Evolutionary conservation across 2,329 filamentous ascomycete genomes (phyloP).

Genomic region (Pseudogymnoascus sp.): DNA sequence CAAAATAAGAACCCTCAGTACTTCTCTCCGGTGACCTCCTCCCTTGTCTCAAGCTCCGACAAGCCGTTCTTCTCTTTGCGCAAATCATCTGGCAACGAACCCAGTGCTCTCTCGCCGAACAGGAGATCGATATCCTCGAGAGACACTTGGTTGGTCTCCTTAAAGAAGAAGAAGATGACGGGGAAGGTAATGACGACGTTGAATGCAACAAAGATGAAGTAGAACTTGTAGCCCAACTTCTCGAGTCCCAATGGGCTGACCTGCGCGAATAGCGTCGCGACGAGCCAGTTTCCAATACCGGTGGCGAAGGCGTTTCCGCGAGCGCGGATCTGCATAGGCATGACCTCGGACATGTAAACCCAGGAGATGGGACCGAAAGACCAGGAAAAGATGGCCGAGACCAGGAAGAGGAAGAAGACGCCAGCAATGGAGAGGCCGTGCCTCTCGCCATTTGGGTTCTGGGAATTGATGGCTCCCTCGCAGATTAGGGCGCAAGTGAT

Average conservation of each 20-base stretch:
- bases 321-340: constrained; percentile 56
- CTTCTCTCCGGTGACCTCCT: not conserved
- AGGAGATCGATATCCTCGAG: constrained; percentile 51
- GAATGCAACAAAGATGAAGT: constrained; percentile 47
- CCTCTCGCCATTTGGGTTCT: constrained; percentile 34
- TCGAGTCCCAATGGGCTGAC: constrained; percentile 44
- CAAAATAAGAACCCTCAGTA: not conserved
- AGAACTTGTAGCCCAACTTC: constrained; percentile 44
- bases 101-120: constrained; percentile 43
- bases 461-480: constrained; percentile 49
- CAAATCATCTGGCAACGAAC: constrained; percentile 37
- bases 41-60: not conserved
- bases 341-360: constrained; percentile 59
- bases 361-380: constrained; percentile 52
- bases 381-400: constrained; percentile 49
- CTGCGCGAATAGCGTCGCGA: constrained; percentile 50
- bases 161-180: constrained; percentile 43
- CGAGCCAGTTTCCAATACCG: constrained; percentile 49
- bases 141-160: constrained; percentile 40
- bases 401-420: constrained; percentile 58
- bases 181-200: constrained; percentile 31
- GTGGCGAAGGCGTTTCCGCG: constrained; percentile 49
- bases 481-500: constrained; percentile 50
- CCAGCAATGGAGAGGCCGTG: constrained; percentile 47
- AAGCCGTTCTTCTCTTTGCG: constrained; percentile 19